A percentile compares a stretch with the other conserved stretches of the same genome.
Conservation (phyloP, 2,329 filamentous ascomycete genomes). For the Trichophyton schoenleinii region DNA sequence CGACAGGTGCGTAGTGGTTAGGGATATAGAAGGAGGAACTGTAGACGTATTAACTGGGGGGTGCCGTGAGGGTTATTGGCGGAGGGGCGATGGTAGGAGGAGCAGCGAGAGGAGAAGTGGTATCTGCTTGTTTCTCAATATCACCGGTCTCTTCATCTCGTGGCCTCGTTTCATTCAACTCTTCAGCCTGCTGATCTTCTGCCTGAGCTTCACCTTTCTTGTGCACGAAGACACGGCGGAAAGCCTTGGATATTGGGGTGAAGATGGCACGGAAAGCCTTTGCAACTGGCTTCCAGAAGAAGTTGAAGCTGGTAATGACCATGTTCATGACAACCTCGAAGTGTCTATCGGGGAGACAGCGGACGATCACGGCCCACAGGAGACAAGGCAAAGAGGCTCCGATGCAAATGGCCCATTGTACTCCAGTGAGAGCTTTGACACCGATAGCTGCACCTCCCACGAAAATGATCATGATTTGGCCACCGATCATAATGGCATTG, state of each 20-base stretch:
- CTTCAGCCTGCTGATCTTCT: constrained; percentile 6
- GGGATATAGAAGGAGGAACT: not conserved
- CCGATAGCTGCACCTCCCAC: constrained; percentile 72
- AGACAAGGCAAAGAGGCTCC: constrained; percentile 74
- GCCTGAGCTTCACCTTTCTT: constrained; percentile 5
- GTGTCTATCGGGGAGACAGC: constrained; percentile 63
- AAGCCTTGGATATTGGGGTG: constrained; percentile 19
- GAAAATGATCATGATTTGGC: constrained; percentile 80
- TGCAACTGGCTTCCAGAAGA: constrained; percentile 35
- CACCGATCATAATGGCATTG: constrained; percentile 73
- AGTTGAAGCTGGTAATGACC: constrained; percentile 42
- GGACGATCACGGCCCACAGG: constrained; percentile 67
- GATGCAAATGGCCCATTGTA: constrained; percentile 80
- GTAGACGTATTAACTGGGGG: constrained; percentile 17
- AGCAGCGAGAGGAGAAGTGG: constrained; percentile 25
- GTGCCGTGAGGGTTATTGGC: constrained; percentile 30
- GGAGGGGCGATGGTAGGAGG: constrained; percentile 17
- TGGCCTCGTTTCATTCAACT: constrained; percentile 13
- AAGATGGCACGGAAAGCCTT: constrained; percentile 21
- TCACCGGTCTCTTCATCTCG: constrained; percentile 11
- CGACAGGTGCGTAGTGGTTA: not conserved
- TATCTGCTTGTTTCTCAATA: constrained; percentile 8
- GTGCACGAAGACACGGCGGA: constrained; percentile 14
- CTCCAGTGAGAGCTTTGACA: constrained; percentile 55
- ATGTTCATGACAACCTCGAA: constrained; percentile 36